Evolutionary conservation across 1,284 basidiomycete genomes (phyloP).

Genomic region (Rhodotorula sp.): DNA sequence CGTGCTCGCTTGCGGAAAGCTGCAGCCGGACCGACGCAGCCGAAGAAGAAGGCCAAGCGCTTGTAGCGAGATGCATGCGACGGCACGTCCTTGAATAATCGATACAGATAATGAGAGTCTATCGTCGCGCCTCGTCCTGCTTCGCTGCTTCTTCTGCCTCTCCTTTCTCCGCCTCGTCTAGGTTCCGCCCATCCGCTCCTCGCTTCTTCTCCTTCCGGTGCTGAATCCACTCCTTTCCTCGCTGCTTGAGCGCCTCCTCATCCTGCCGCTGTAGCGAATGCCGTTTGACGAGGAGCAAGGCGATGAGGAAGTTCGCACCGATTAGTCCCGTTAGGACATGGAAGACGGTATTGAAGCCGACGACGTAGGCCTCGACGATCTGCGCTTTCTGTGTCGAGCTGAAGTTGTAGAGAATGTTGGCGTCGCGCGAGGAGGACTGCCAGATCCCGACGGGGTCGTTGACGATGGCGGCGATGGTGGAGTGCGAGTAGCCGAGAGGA

Average conservation of each 20-base stretch:
- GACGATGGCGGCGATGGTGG: conserved; percentile 50
- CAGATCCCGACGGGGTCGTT: conserved; percentile 46
- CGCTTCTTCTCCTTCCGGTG: conserved; percentile 37
- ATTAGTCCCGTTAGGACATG: conserved; percentile 43
- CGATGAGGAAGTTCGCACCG: conserved; percentile 18
- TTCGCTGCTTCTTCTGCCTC: background rate
- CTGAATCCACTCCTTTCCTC: conserved; percentile 47
- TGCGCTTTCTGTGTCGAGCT: conserved; percentile 49
- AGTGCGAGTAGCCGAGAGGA: conserved; percentile 49
- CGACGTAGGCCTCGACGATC: conserved; percentile 59
- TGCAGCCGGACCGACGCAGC: too few species aligned
- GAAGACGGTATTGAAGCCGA: conserved; percentile 61
- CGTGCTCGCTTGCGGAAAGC: background rate
- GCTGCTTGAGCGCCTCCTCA: conserved; percentile 54
- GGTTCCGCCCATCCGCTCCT: conserved; percentile 14
- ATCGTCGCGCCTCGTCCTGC: too few species aligned
- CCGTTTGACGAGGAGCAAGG: conserved; percentile 57
- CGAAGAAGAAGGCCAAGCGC: too few species aligned
- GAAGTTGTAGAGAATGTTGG: conserved; percentile 48
- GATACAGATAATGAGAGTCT: too few species aligned
- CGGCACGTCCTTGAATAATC: too few species aligned
- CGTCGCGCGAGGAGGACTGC: conserved; percentile 3
- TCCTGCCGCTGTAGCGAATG: conserved; percentile 60
- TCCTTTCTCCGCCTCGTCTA: conserved; percentile 19
- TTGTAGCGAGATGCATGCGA: too few species aligned